Evolutionary conservation across 176 grass and related monocot species (phyloP).

Genomic region (Oryza rufipogon): DNA sequence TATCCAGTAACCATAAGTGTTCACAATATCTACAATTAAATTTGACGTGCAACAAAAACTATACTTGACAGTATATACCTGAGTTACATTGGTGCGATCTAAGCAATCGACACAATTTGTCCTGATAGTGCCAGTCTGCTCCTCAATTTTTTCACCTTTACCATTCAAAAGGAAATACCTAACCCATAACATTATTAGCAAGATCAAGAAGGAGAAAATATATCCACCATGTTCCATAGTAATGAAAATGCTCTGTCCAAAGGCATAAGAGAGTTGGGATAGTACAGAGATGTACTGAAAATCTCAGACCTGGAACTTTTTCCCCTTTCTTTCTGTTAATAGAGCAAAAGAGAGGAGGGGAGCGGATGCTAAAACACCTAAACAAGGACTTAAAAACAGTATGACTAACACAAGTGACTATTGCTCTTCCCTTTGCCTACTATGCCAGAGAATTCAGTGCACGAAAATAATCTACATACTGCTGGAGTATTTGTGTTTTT

Average conservation of each 20-base stretch:
- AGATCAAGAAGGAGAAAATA: conserved; percentile 29
- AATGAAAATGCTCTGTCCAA: neutral
- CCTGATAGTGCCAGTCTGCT: conserved; percentile 82
- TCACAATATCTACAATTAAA: conserved; percentile 18
- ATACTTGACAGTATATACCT: conserved; percentile 60
- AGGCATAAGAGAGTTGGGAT: no score
- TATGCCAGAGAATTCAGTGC: neutral
- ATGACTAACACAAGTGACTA: conserved; percentile 7
- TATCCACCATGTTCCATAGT: neutral
- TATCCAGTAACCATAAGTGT: neutral
- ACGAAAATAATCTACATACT: neutral
- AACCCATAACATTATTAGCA: conserved; percentile 45
- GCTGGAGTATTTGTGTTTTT: neutral
- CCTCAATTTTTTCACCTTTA: conserved; percentile 69
- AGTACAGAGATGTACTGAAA: neutral
- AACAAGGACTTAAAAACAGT: conserved; percentile 22
- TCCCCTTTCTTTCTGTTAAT: neutral
- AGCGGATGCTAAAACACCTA: neutral
- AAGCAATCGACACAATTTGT: conserved; percentile 98
- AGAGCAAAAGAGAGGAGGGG: neutral
- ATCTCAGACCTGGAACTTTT: neutral
- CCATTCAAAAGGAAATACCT: conserved; percentile 88
- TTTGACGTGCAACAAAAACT: conserved; percentile 29
- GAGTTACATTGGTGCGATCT: conserved; percentile 99
- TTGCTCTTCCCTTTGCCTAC: conserved; percentile 8